Evolutionary conservation across 805 yeast species (phyloP).

Genomic region (Ogataea trehalophila): DNA sequence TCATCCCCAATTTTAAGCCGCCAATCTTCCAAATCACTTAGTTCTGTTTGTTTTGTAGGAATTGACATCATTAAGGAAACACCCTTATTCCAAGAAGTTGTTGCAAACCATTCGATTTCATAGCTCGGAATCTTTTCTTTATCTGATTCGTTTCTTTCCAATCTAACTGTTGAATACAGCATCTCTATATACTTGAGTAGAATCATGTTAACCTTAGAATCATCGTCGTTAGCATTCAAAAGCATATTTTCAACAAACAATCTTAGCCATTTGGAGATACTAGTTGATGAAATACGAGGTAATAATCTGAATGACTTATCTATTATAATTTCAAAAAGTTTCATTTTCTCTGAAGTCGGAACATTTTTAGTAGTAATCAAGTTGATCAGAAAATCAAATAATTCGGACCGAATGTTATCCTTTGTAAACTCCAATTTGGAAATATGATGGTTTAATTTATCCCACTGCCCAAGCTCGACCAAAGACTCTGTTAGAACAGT

Average conservation of each 20-base stretch:
- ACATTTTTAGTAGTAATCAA: not conserved
- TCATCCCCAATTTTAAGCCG: not conserved
- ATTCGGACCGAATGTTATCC: not conserved
- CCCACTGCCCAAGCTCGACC: not conserved
- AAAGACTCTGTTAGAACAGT: not conserved
- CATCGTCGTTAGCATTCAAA: not conserved
- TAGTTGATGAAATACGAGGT: not conserved
- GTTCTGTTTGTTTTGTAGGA: not conserved
- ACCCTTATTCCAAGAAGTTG: conserved; percentile 37
- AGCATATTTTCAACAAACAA: conserved; percentile 3
- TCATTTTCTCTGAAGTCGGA: not conserved
- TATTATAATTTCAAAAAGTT: not conserved
- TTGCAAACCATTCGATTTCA: conserved; percentile 35
- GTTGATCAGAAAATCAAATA: not conserved
- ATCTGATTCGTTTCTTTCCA: not conserved
- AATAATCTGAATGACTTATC: not conserved
- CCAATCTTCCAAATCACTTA: not conserved
- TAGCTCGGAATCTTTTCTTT: conserved; percentile 8
- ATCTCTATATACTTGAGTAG: not conserved
- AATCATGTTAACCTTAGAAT: not conserved
- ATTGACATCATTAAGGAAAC: conserved; percentile 21
- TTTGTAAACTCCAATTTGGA: not conserved
- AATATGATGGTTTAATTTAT: not conserved
- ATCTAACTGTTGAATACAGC: conserved; percentile 2
- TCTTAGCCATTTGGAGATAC: conserved; percentile 1